Percentiles rank a stretch among this genome's conserved stretches.
Conservation (phyloP, 2,329 filamentous ascomycete species). For the Fusarium scirpi region DNA sequence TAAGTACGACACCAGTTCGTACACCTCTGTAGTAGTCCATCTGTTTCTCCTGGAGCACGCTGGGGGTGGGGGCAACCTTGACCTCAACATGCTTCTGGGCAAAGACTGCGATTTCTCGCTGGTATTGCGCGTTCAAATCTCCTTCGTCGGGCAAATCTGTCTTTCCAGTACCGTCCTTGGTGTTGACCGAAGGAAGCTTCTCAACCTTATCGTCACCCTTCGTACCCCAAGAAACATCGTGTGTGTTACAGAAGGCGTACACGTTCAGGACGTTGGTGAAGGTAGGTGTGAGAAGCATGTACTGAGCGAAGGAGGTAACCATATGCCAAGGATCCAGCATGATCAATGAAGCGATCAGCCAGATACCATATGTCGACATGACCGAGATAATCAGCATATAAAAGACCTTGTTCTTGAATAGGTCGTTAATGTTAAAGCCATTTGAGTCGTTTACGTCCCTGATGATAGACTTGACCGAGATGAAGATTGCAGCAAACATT, state of each 20-base stretch:
- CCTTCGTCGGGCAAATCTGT: slow-evolving; percentile 95
- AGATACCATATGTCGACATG: slow-evolving; percentile 91
- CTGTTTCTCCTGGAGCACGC: slow-evolving; percentile 79
- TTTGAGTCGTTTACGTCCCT: slow-evolving; percentile 70
- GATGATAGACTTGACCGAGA: slow-evolving; percentile 88
- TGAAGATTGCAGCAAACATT: slow-evolving; percentile 94
- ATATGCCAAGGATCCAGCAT: slow-evolving; percentile 99
- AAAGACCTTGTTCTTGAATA: slow-evolving; percentile 91
- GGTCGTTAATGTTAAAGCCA: slow-evolving; percentile 75
- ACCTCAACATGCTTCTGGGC: slow-evolving; percentile 79
- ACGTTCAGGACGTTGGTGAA: slow-evolving; percentile 99
- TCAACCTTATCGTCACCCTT: slow-evolving; percentile 98
- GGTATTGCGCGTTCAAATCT: slow-evolving; percentile 95
- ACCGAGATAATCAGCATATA: slow-evolving; percentile 94
- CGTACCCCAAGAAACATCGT: slow-evolving; percentile 98
- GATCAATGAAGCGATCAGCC: slow-evolving; percentile 88
- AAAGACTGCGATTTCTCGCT: slow-evolving; percentile 83
- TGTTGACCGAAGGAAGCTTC: slow-evolving; percentile 86
- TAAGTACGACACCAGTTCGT: slow-evolving; percentile 87
- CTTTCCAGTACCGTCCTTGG: slow-evolving; percentile 90
- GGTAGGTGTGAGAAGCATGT: slow-evolving; percentile 92
- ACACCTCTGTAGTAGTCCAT: slow-evolving; percentile 99
- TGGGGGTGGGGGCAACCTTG: slow-evolving; percentile 68
- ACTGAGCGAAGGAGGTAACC: slow-evolving; percentile 95
- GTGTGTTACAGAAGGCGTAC: slow-evolving; percentile 98